Evolutionary conservation across 441 rosid species (phyloP), one percentile per base, ranked within the genome.

Genomic region (Breynia disticha): DNA sequence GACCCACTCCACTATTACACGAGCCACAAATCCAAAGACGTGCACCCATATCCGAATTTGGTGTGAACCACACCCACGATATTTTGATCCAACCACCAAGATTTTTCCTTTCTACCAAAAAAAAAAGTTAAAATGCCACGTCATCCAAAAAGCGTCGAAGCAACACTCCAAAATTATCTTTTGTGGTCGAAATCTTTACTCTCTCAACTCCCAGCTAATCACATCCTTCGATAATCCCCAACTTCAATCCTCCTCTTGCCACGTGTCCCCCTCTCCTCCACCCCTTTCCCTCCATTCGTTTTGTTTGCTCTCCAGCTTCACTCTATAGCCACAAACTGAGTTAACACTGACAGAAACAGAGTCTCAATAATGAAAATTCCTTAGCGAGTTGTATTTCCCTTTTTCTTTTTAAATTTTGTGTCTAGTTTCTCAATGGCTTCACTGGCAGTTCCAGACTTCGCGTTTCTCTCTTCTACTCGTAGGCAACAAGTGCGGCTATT

Each of bases 251-350:
- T 76, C 68, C 22, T 45, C 50, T 48, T 18, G 79, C 83, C 87
- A 86, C 87, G 94, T 82, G 94, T 86, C 78, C 6, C 48, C 49
- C 52, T 55, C 64, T 28, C 51, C 54, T 71, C 94, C 96, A 86
- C 80, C 67, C 74, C 65, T 72, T 74, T 49, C n/a, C 35, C 42
- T 43, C 50, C 66, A 48, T 59, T 56, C 49, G 0, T 41, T 41
- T 41, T 41, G 44, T 41, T 15, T 41, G 10, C 44, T 41, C 44
- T 41, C 44, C 44, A 11, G 13, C 9, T 41, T 41, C 44, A 4
- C 9, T 41, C 44, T 41, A 13, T 15, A 11, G n/a, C 44, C 44
- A 41, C 44, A 41, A 11, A 41, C 13, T 0, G 3, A 41, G 3
- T 1, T 0, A 9, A 11, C 6, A 0, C 3, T 15, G 44, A 41